Evolutionary conservation across 192 early-diverging fungal genomes (phyloP), one percentile per base, ranked within the genome.

Genomic region (Backusella tarrabulga): DNA sequence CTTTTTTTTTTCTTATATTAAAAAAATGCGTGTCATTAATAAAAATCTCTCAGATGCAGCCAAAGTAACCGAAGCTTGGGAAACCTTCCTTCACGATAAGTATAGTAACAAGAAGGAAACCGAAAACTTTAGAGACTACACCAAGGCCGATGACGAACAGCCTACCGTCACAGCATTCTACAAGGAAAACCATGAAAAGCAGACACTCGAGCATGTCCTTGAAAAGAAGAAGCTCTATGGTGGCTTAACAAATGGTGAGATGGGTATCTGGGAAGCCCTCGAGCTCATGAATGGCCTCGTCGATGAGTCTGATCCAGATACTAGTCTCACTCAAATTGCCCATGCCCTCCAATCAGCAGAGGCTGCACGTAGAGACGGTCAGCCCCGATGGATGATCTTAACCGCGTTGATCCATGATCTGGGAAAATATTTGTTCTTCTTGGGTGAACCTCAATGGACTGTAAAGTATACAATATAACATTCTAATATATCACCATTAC

Each of bases 251-350:
- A 46, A 76, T 42, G 54, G 66, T 7, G 19, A 63, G 23, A 81
- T 86, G 77, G 73, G 87, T 29, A 80, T 89, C 19, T 89, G 88
- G 88, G 71, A 84, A 71, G 88, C 77, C 0, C 34, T 89, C 71
- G 80, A 87, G 56, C 34, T 81, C 6, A 73, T 89, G 34, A 80
- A 88, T 78, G 46, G 34, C 0, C 42, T 89, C 14, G 76, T 82
- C 1, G 88, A 89, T 68, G 79, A 89, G 32, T 84, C 82, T 36
- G 88, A 89, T 73, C 87, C 87, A 19, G 87, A 89, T 77, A 89
- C 88, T 2, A 46, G 78, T 23, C 35, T 86, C 26, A 70, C 85
- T 9, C 88, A 89, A 66, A 87, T 87, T 54, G 80, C 80, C 9
- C 88, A 89, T 73, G 77, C 82, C 5, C 67, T 89, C 8, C 88